Evolutionary conservation across 805 yeast species (phyloP), one percentile per base, ranked within the genome.

Genomic region (Tetrapisispora nanseiensis): DNA sequence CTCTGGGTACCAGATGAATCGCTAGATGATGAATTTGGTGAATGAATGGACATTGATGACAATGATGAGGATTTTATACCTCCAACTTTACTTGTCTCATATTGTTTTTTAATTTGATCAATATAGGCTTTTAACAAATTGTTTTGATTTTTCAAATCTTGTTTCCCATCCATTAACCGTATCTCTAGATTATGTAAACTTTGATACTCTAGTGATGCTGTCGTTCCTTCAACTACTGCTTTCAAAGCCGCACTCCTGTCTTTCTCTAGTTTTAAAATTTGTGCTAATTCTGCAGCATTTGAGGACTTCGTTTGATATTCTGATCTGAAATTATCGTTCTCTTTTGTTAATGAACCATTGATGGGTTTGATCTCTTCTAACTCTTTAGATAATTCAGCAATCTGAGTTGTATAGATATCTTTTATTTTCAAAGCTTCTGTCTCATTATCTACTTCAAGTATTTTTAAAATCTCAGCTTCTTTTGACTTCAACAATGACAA

Each of bases 351-450:
- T 1, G 38, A 35, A 40, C 68, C 65, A 51, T 73, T 72, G 50
- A 74, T 82, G 45, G 74, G 67, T 54, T 78, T 83, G 39, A 81
- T 70, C 49, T 78, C 83, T 13, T 51, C 46, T 12, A 55, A 27
- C 37, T 51, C 39, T 15, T 16, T 13, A n/a, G n/a, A 2, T 8
- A 23, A 15, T n/a, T 13, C 6, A 21, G 13, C 16, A 23, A 19
- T 29, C 7, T 23, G 23, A 1, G 22, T 24, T 9, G 26, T 15
- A 33, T 38, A 45, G 22, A 28, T 15, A 2, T 24, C 13, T 15
- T 19, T 12, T 8, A 13, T 1, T 27, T 11, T 20, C 54, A 53
- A 24, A 54, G 24, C 11, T 43, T 49, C 52, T 20, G 39, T 7
- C 12, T 37, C 37, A 28, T 21, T 18, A 3, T 22, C 18, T 12